Evolutionary conservation across 1,284 basidiomycete species (phyloP), one percentile per base, ranked within the genome.

Genomic region (Grifola frondosa): DNA sequence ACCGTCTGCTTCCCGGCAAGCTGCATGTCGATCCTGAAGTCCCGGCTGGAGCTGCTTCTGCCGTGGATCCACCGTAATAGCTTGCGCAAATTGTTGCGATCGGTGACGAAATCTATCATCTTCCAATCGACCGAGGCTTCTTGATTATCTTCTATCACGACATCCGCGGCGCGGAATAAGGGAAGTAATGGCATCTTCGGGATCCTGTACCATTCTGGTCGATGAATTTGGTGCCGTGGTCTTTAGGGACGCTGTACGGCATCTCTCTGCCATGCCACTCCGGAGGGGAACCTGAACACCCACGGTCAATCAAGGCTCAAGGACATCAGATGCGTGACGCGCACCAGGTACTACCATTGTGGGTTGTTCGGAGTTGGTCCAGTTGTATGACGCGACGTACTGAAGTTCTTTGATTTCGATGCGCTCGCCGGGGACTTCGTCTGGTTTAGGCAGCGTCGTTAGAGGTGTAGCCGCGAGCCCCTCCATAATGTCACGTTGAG

Each of bases 1-100:
- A 81, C 58, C 0, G 80, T 81, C 40, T 65, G 66, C 22, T 67
- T 58, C 9, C 80, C 79, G 5, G 68, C 75, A 8, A 81, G 65
- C 54, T 80, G 74, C 11, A 74, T 53, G 50, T 84, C 80, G 41
- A 84, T 78, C 12, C 80, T 62, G 53, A 81, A 83, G 37, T 77
- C 71, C 0, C 52, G 43, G 9, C 44, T 10, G 5, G 17, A 37
- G 54, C n/a, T 51, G 44, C n/a, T n/a, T n/a, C n/a, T n/a, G n/a
- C n/a, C n/a, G n/a, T 57, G 58, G 35, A 75, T 64, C 78, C 78
- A 83, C 15, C 77, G 63, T 12, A 77, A 49, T 5, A 84, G 65
- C 57, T 80, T 81, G 11, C 80, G 67, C 20, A 83, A 63, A 13
- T 67, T 68, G 53, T 81, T 83, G 4, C 81, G 68, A 54, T 81